Conservation (phyloP, 1,284 basidiomycete genomes). For the Cronartium quercuum region DNA sequence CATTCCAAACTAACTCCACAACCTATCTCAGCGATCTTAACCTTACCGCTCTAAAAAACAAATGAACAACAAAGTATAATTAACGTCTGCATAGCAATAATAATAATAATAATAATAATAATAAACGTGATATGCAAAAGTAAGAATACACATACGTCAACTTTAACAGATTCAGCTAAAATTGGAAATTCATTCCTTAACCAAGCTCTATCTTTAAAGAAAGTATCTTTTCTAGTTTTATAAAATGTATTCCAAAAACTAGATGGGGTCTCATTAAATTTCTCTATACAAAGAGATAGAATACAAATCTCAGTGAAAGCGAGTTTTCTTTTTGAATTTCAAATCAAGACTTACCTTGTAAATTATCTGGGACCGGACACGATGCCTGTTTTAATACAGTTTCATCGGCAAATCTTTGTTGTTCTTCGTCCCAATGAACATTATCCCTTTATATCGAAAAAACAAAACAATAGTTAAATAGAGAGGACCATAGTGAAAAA, state of each 20-base stretch:
- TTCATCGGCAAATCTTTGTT: conserved; percentile 26
- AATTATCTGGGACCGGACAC: conserved; percentile 23
- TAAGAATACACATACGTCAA: conserved; percentile 55
- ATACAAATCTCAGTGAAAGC: neutral
- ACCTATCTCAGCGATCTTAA: conserved; percentile 72
- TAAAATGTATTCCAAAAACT: conserved; percentile 85
- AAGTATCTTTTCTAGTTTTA: conserved; percentile 69
- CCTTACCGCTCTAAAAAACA: conserved; percentile 62
- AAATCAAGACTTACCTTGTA: conserved; percentile 26
- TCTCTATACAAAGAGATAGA: conserved; percentile 40
- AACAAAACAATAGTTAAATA: neutral
- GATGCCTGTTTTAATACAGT: conserved; percentile 12
- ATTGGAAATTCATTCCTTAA: conserved; percentile 87
- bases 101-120: no score
- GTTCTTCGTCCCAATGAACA: conserved; percentile 33
- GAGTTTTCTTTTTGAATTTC: no score
- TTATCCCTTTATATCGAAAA: conserved; percentile 10
- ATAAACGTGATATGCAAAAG: conserved; percentile 1
- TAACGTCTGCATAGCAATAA: neutral
- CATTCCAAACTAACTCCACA: conserved; percentile 57
- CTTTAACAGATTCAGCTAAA: conserved; percentile 62
- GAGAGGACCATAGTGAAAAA: neutral
- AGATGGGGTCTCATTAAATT: conserved; percentile 57
- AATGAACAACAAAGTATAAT: conserved; percentile 30
- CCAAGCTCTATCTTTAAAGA: conserved; percentile 91